Conservation (phyloP, 129 eudicot species). For the Sambucus nigra region DNA sequence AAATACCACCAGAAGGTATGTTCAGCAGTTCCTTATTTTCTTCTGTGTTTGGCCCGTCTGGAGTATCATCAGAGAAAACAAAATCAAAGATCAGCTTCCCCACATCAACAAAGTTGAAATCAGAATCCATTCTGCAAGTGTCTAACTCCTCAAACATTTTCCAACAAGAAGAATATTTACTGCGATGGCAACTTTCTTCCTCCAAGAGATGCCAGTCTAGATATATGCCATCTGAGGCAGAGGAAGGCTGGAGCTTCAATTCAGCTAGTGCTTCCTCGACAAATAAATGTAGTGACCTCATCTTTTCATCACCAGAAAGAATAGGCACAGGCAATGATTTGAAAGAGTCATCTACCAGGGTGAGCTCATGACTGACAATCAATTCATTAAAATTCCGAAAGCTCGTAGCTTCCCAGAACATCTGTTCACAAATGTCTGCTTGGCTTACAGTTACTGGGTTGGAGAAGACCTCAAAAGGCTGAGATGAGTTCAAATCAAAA, state of each 20-base stretch:
- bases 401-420: slow-evolving; percentile 38
- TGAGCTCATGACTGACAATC: slow-evolving; percentile 67
- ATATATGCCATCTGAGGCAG: slow-evolving; percentile 81
- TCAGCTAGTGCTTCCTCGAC: slow-evolving; percentile 37
- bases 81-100: slow-evolving; percentile 38
- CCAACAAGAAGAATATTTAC: slow-evolving; percentile 24
- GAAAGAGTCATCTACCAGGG: slow-evolving; percentile 57
- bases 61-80: slow-evolving; percentile 38
- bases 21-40: slow-evolving; percentile 39
- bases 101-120: slow-evolving; percentile 27
- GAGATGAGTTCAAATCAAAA: slow-evolving; percentile 33
- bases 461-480: slow-evolving; percentile 27
- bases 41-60: slow-evolving; percentile 13
- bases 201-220: slow-evolving; percentile 83
- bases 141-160: slow-evolving; percentile 45
- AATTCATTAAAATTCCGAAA: slow-evolving; percentile 47
- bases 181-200: slow-evolving; percentile 39
- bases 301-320: slow-evolving; percentile 38
- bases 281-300: slow-evolving; percentile 25
- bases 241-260: slow-evolving; percentile 56
- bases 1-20: slow-evolving; percentile 20
- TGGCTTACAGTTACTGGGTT: slow-evolving; percentile 20
- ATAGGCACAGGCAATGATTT: slow-evolving; percentile 79
- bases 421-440: slow-evolving; percentile 35
- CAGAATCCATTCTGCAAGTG: slow-evolving; percentile 17